phyloP scores from a whole-genome alignment of 805 yeast genomes.

The Yarrowia yakushimensis region DNA sequence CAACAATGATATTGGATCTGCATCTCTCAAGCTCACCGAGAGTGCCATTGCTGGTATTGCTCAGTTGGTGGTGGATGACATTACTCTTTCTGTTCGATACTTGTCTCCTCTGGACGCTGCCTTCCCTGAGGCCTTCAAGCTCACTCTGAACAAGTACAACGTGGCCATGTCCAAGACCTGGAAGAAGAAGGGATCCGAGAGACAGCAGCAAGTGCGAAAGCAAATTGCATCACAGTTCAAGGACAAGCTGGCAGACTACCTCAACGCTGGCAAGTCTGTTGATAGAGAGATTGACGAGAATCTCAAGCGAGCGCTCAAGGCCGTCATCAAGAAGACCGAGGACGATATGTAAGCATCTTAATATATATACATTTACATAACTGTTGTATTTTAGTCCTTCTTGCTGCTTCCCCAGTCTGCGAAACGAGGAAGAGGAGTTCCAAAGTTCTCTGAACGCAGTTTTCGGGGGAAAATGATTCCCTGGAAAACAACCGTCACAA shows the following conservation, averaged over 20 bases:
- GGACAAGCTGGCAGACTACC: slow-evolving; percentile 31
- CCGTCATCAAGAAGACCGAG: slow-evolving; percentile 25
- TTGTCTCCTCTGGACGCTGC: slow-evolving; percentile 40
- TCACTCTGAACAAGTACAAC: slow-evolving; percentile 65
- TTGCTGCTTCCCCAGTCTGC: slow-evolving; percentile 17
- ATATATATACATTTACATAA: neutral
- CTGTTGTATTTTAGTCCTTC: slow-evolving; percentile 15
- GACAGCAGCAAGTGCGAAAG: slow-evolving; percentile 23
- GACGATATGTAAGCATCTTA: slow-evolving; percentile 8
- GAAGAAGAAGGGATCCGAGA: slow-evolving; percentile 5
- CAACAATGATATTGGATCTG: neutral
- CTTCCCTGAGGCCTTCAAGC: slow-evolving; percentile 61
- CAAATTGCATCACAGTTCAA: slow-evolving; percentile 32
- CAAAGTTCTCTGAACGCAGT: slow-evolving; percentile 19
- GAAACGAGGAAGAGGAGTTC: slow-evolving; percentile 11
- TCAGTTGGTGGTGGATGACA: slow-evolving; percentile 46
- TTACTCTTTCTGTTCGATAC: slow-evolving; percentile 65
- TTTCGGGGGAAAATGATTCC: slow-evolving; percentile 25
- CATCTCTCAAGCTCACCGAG: slow-evolving; percentile 31
- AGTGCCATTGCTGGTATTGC: slow-evolving; percentile 30
- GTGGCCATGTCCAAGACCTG: slow-evolving; percentile 28
- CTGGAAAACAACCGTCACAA: slow-evolving; percentile 23
- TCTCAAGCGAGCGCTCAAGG: slow-evolving; percentile 29
- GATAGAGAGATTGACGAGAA: slow-evolving; percentile 27
- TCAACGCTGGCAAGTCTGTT: slow-evolving; percentile 23